phyloP scores from a whole-genome alignment of 345 rosid genomes.

The Draba incana region DNA sequence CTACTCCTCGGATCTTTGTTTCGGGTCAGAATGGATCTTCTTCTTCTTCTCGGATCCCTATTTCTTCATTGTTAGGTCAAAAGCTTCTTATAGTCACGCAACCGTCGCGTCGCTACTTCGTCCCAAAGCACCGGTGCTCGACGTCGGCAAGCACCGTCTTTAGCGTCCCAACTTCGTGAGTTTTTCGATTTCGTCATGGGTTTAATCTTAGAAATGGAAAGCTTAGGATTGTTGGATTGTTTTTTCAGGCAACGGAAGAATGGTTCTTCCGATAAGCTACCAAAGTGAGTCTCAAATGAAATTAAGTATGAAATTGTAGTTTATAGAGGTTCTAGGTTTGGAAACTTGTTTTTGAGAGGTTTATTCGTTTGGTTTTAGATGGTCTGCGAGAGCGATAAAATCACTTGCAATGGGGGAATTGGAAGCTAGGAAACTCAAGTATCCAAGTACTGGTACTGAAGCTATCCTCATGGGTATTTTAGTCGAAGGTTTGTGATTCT shows the following conservation, averaged over 20 bases:
- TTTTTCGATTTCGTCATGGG: background rate
- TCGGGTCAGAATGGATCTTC: slow-evolving; percentile 27
- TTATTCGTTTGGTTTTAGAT: slow-evolving; percentile 48
- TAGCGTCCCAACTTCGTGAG: slow-evolving; percentile 73
- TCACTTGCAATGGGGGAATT: slow-evolving; percentile 80
- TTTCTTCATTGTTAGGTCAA: slow-evolving; percentile 49
- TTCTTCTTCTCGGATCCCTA: slow-evolving; percentile 30
- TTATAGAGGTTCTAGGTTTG: slow-evolving; percentile 16
- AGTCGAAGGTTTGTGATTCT: slow-evolving; percentile 70
- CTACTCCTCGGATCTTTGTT: slow-evolving; percentile 38
- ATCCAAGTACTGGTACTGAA: slow-evolving; percentile 82
- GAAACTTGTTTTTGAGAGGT: no score
- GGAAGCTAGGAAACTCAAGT: slow-evolving; percentile 93
- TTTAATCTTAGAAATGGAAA: slow-evolving; percentile 14
- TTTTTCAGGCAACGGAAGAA: slow-evolving; percentile 61
- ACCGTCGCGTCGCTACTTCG: slow-evolving; percentile 40
- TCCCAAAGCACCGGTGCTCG: slow-evolving; percentile 44
- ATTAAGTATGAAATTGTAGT: background rate
- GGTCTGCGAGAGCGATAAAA: slow-evolving; percentile 90
- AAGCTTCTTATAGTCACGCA: slow-evolving; percentile 43
- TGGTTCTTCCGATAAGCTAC: slow-evolving; percentile 53
- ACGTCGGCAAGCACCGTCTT: slow-evolving; percentile 51
- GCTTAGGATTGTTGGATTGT: slow-evolving; percentile 30
- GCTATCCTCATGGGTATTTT: slow-evolving; percentile 86
- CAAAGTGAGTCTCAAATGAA: slow-evolving; percentile 58